Conservation (phyloP, 148 eudicot genomes). For the Persicaria maculosa region DNA sequence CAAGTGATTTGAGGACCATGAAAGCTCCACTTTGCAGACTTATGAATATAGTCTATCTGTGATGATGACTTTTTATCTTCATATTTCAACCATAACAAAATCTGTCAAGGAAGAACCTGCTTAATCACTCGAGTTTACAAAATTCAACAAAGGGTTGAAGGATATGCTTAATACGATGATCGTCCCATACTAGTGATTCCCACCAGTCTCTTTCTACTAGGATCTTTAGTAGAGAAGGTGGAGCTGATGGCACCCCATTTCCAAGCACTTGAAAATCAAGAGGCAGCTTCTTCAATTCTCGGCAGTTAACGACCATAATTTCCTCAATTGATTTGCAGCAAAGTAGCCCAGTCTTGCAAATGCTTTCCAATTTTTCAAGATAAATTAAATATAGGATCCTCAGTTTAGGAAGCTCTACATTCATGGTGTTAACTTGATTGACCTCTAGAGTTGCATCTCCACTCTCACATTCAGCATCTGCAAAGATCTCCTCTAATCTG, state of each 20-base stretch:
- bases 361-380: background rate
- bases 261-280: background rate
- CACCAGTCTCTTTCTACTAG: slow-evolving; percentile 13
- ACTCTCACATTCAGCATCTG: slow-evolving; percentile 5
- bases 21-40: too few relatives aligned
- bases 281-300: slow-evolving; percentile 12
- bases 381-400: slow-evolving; percentile 2
- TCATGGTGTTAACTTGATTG: background rate
- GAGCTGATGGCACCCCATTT: slow-evolving; percentile 6
- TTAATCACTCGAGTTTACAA: background rate
- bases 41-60: too few relatives aligned
- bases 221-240: slow-evolving; percentile 1
- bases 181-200: slow-evolving; percentile 13
- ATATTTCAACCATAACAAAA: too few relatives aligned
- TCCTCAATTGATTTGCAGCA: slow-evolving; percentile 7
- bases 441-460: background rate
- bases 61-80: too few relatives aligned
- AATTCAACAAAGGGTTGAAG: slow-evolving; percentile 3
- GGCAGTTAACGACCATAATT: background rate
- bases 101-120: too few relatives aligned
- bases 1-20: too few relatives aligned
- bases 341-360: background rate
- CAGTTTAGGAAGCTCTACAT: slow-evolving; percentile 3
- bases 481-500: slow-evolving; percentile 7
- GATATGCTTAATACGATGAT: background rate